Base-by-base conservation (phyloP, 495 filamentous ascomycete species). In the Penicillium taxi region DNA sequence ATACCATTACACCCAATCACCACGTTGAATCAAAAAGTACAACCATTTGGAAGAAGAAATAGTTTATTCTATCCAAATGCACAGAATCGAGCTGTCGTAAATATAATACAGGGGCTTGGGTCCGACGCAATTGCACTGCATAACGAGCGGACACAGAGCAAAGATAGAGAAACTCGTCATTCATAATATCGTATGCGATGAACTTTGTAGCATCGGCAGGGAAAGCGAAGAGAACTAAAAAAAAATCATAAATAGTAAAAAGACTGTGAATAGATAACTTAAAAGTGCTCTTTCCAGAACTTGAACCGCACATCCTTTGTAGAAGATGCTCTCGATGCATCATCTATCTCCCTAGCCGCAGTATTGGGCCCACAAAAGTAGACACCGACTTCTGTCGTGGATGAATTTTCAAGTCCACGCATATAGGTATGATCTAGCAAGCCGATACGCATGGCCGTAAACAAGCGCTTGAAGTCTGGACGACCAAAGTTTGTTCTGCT, bases 271-370 rank as follows among this genome's bases (percentile, higher is more conserved):
- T n/a, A n/a, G n/a, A n/a, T n/a, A n/a, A 18, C 5, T 41, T 58
- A 71, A 41, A 75, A 82, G 71, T 99, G 88, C 64, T 99, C 91
- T 66, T 96, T 99, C 91, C 91, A 99, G 71, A 99, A 99, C 56
- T 85, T 86, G 67, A 96, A 99, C 38, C 75, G 75, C 37, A 98
- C 84, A 45, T 94, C 84, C 42, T 70, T 74, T 5, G 71, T 78
- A 13, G 77, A 84, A 5, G 81, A 78, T 28, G 60, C 50, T 49
- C 77, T 80, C 32, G 85, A 81, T 9, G 91, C 88, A 53, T 78
- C 79, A 55, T 78, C 78, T 50, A 99, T 96, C 54, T 89, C 77
- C 47, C 86, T 72, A 1, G 90, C 90, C 52, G 76, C 77, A n/a
- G 71, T 66, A 45, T 78, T 86, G 2, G 84, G 84, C 35, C 89